Evolutionary conservation across 2,329 filamentous ascomycete genomes (phyloP).

Genomic region (Penicillium sp.): DNA sequence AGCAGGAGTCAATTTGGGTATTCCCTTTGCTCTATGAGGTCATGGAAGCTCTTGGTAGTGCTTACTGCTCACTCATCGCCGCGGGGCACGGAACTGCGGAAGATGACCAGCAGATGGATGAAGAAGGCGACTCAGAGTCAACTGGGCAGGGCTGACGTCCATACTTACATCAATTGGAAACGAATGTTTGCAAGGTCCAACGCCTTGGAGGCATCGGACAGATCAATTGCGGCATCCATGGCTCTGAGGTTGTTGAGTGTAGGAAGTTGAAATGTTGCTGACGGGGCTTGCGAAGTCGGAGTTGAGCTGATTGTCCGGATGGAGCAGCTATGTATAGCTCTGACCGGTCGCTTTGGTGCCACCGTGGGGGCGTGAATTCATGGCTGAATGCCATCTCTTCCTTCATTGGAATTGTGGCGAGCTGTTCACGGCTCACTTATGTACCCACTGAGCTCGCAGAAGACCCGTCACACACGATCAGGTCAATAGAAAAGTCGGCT

Average conservation of each 20-base stretch:
- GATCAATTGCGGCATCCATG: conserved; percentile 89
- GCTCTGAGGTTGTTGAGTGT: conserved; percentile 8
- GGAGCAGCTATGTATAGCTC: background rate
- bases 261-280: conserved; percentile 4
- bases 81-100: conserved; percentile 9
- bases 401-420: no score
- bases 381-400: no score
- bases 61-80: background rate
- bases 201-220: conserved; percentile 76
- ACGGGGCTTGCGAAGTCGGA: conserved; percentile 12
- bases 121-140: background rate
- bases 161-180: conserved; percentile 78
- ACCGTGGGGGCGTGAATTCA: background rate
- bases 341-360: background rate
- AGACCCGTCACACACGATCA: no score
- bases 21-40: background rate
- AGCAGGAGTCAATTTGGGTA: background rate
- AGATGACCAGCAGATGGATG: background rate
- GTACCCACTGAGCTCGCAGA: no score
- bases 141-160: background rate
- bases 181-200: conserved; percentile 88
- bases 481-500: background rate
- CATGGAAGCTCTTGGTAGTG: background rate
- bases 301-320: conserved; percentile 1
- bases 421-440: no score